phyloP scores from a whole-genome alignment of 2,329 filamentous ascomycete species.

The Didymella lethalis region DNA sequence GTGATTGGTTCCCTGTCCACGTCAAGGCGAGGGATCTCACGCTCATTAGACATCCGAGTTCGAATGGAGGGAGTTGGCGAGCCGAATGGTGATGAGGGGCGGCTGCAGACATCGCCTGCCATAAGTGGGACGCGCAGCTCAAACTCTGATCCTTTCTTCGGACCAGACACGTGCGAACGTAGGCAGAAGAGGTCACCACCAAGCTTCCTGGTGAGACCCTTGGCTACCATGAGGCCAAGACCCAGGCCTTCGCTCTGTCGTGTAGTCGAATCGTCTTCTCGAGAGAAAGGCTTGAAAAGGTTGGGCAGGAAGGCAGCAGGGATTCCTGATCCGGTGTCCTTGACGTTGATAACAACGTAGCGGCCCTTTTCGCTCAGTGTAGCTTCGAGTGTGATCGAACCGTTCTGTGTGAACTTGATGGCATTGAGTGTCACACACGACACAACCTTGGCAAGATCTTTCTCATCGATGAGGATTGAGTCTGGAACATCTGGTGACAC shows the following conservation, averaged over 20 bases:
- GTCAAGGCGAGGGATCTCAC: slow-evolving; percentile 32
- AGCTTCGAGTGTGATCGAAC: slow-evolving; percentile 65
- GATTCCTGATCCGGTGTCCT: slow-evolving; percentile 74
- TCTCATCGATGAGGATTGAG: slow-evolving; percentile 67
- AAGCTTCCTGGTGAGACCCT: slow-evolving; percentile 72
- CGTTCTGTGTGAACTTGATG: slow-evolving; percentile 74
- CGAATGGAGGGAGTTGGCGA: slow-evolving; percentile 53
- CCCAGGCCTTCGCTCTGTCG: slow-evolving; percentile 73
- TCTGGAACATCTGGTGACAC: slow-evolving; percentile 61
- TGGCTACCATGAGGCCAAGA: slow-evolving; percentile 74
- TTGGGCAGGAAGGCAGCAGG: slow-evolving; percentile 70
- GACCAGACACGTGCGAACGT: slow-evolving; percentile 67
- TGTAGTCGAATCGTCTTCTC: slow-evolving; percentile 73
- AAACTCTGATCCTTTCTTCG: slow-evolving; percentile 71
- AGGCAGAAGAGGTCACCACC: slow-evolving; percentile 72
- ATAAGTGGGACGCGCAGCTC: slow-evolving; percentile 70
- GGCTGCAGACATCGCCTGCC: slow-evolving; percentile 59
- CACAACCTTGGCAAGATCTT: slow-evolving; percentile 69
- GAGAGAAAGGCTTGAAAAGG: slow-evolving; percentile 74
- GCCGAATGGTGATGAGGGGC: slow-evolving; percentile 60
- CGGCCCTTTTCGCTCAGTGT: slow-evolving; percentile 60
- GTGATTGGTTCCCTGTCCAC: slow-evolving; percentile 35
- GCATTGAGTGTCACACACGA: slow-evolving; percentile 72
- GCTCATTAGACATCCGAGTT: slow-evolving; percentile 43
- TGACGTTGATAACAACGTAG: slow-evolving; percentile 67